Base-by-base conservation (phyloP, 2,329 filamentous ascomycete species). In the Pyricularia grisea region DNA sequence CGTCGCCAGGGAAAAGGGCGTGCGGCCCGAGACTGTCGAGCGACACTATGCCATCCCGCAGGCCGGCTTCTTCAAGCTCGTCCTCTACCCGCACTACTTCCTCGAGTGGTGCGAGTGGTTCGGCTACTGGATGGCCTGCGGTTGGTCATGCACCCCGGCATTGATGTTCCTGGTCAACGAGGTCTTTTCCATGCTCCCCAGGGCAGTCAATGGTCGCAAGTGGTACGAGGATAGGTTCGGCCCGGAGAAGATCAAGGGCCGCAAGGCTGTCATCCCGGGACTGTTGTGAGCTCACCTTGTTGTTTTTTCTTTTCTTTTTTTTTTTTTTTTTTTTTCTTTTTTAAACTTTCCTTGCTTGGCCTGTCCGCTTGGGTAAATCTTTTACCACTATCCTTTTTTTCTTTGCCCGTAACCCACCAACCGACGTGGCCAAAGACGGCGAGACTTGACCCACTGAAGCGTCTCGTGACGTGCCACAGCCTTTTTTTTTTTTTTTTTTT, bases 21-120 rank as follows among this genome's bases (percentile, higher is more conserved):
- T 30, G 4, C 27, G 27, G 17, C n/a, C 12, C 4, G 68, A 68
- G 69, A 70, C 33, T 70, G 88, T 92, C 71, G 86, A 91, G 65
- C 97, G 95, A 80, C 87, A 96, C 71, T 98, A 98, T 78, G 88
- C 92, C 80, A 87, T 99, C 68, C 95, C 95, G 0, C 83, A 92
- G 75, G 90, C 90, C 67, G 93, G 94, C 0, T 80, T 97, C 67
- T 99, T 98, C 80, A 84, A 85, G 72, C 90, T 89, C 74, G 87
- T 97, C 76, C 84, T 98, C 70, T 97, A 90, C 78, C 93, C 95
- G 73, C 95, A 99, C 78, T 99, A 97, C 78, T 83, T 97, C n/a
- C 91, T 90, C 76, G 95, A 99, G 81, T 99, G 95, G 95, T 78
- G 97, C 68, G 95, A 99, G 83, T 99, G 95, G 95, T 78, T 86